Conservation (phyloP, 305 asterid species). For the Rubia peregrina region DNA sequence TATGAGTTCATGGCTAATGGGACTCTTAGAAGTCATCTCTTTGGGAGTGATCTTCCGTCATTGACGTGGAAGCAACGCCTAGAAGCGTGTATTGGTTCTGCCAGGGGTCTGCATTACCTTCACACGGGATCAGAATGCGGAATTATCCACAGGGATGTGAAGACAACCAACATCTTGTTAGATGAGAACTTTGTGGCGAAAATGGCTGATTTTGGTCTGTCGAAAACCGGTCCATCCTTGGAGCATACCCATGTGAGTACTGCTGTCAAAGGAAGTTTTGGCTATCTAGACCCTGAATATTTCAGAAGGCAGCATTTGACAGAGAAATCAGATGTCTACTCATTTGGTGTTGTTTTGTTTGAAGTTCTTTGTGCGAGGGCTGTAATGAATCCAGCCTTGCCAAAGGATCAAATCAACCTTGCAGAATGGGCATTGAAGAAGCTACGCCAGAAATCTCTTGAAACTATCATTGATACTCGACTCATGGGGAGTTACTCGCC, state of each 20-base stretch:
- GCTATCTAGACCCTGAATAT: constrained; percentile 77
- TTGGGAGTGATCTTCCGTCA: constrained; percentile 59
- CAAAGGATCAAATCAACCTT: constrained; percentile 77
- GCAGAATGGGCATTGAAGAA: constrained; percentile 91
- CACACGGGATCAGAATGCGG: constrained; percentile 90
- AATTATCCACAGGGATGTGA: constrained; percentile 79
- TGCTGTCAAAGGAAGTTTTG: constrained; percentile 84
- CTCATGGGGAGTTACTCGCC: constrained; percentile 45
- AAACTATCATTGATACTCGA: constrained; percentile 46
- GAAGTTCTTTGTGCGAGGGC: constrained; percentile 76
- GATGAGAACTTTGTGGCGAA: constrained; percentile 73
- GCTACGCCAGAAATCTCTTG: constrained; percentile 57
- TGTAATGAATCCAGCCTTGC: constrained; percentile 73
- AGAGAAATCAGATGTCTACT: constrained; percentile 78
- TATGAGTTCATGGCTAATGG: constrained; percentile 91
- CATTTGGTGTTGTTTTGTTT: constrained; percentile 79
- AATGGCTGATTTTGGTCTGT: constrained; percentile 91
- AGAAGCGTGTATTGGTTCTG: constrained; percentile 77
- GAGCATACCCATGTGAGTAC: constrained; percentile 96
- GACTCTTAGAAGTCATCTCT: constrained; percentile 72
- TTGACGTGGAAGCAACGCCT: constrained; percentile 77
- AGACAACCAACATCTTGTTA: constrained; percentile 77
- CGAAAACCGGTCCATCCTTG: constrained; percentile 76
- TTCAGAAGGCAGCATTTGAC: constrained; percentile 69
- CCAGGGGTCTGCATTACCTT: constrained; percentile 80